A percentile compares a stretch with the other conserved stretches of the same genome.
Evolutionary conservation across 169 alveolate genomes (phyloP).

Genomic region (Cryptosporidium sp.): DNA sequence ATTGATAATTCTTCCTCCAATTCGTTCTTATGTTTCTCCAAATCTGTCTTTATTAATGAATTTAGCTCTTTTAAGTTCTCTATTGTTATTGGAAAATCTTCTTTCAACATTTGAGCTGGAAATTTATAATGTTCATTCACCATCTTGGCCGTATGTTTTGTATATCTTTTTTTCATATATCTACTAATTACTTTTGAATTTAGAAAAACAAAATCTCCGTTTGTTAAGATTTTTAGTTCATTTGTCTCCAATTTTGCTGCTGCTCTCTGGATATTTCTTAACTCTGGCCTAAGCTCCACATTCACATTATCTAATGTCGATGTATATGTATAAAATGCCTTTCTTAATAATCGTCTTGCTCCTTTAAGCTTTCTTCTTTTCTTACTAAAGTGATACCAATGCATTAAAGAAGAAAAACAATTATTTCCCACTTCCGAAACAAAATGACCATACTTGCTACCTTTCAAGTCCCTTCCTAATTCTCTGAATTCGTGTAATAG

Average conservation of each 20-base stretch:
- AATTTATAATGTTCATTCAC: constrained; percentile 20
- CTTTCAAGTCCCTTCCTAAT: constrained; percentile 55
- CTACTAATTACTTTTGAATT: constrained; percentile 26
- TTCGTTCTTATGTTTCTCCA: constrained; percentile 12
- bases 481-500: constrained; percentile 68
- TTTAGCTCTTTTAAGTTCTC: constrained; percentile 56
- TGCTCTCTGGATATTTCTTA: constrained; percentile 21
- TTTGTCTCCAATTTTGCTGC: constrained; percentile 40
- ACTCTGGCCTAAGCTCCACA: constrained; percentile 45
- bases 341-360: constrained; percentile 57
- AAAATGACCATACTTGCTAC: constrained; percentile 60
- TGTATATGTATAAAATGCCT: constrained; percentile 65
- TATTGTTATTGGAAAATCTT: constrained; percentile 56
- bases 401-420: constrained; percentile 38
- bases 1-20: constrained; percentile 15
- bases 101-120: constrained; percentile 10
- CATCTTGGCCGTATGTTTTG: constrained; percentile 46
- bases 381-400: constrained; percentile 44
- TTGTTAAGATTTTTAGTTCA: constrained; percentile 22
- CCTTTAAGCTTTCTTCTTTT: constrained; percentile 40
- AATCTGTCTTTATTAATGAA: constrained; percentile 19
- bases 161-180: constrained; percentile 19
- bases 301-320: constrained; percentile 55
- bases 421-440: constrained; percentile 60
- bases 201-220: constrained; percentile 52